Conservation (phyloP, 164 flowering plant genomes). For the Litsea cubeba region DNA sequence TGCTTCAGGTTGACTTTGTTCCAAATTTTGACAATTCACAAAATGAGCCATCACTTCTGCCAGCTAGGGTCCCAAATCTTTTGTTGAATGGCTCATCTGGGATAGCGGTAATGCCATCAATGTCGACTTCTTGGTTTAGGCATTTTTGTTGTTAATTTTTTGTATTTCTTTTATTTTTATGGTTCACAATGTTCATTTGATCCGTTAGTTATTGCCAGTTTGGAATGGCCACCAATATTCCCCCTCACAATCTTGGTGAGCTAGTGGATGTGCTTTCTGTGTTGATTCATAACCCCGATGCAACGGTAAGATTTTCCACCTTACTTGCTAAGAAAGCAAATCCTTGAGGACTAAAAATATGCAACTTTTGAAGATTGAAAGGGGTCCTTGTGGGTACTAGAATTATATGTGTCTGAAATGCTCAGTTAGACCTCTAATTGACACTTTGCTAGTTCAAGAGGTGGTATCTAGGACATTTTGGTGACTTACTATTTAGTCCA, state of each 20-base stretch:
- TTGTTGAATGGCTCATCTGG: slow-evolving; percentile 97
- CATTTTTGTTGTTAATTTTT: background rate
- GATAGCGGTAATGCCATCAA: slow-evolving; percentile 59
- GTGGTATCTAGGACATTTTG: no score
- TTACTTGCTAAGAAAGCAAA: background rate
- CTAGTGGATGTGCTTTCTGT: slow-evolving; percentile 89
- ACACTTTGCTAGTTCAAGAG: background rate
- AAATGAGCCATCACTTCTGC: slow-evolving; percentile 87
- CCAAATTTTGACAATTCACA: slow-evolving; percentile 95
- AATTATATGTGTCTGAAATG: background rate
- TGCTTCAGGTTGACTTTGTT: slow-evolving; percentile 80
- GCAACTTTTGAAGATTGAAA: background rate
- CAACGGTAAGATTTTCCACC: slow-evolving; percentile 42
- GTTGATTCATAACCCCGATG: slow-evolving; percentile 85
- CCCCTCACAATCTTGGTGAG: slow-evolving; percentile 99
- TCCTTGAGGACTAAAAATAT: background rate
- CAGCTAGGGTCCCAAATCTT: slow-evolving; percentile 81
- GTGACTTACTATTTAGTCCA: no score
- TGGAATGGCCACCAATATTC: slow-evolving; percentile 99
- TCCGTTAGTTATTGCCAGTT: slow-evolving; percentile 41
- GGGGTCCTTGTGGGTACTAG: background rate
- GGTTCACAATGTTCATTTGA: background rate
- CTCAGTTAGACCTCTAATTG: no score
- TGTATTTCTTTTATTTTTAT: slow-evolving; percentile 7
- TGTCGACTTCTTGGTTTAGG: background rate